phyloP scores from a whole-genome alignment of 805 yeast genomes.

The Pichia cephalocereana region DNA sequence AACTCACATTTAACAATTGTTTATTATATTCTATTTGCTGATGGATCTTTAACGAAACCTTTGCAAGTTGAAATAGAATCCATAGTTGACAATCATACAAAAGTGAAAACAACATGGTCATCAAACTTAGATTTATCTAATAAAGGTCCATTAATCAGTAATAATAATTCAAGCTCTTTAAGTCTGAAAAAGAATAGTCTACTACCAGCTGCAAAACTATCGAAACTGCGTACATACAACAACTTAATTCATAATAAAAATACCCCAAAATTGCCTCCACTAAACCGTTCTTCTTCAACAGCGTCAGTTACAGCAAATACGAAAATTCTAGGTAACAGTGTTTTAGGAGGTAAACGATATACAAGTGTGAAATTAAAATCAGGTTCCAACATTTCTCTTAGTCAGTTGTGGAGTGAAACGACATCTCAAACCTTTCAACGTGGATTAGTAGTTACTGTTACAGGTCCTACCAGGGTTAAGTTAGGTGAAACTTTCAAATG shows the following conservation, averaged over 20 bases:
- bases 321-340: neutral
- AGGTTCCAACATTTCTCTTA: constrained; percentile 15
- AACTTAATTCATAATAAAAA: constrained; percentile 17
- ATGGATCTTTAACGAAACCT: constrained; percentile 20
- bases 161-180: constrained; percentile 1
- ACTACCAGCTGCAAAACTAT: constrained; percentile 12
- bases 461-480: constrained; percentile 52
- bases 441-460: constrained; percentile 35
- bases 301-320: neutral
- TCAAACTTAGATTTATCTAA: constrained; percentile 27
- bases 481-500: constrained; percentile 55
- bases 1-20: constrained; percentile 17
- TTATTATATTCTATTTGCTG: constrained; percentile 21
- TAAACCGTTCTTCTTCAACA: neutral
- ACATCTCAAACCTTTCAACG: constrained; percentile 10
- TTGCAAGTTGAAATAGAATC: constrained; percentile 17
- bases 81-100: constrained; percentile 11
- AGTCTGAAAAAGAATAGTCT: neutral
- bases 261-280: constrained; percentile 4
- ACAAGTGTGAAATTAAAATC: constrained; percentile 13
- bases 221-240: constrained; percentile 11
- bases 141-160: constrained; percentile 2
- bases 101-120: constrained; percentile 28
- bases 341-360: constrained; percentile 7
- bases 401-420: constrained; percentile 7